Base-by-base conservation (phyloP, 1,139 yeast species). In the Candida glucosophila region DNA sequence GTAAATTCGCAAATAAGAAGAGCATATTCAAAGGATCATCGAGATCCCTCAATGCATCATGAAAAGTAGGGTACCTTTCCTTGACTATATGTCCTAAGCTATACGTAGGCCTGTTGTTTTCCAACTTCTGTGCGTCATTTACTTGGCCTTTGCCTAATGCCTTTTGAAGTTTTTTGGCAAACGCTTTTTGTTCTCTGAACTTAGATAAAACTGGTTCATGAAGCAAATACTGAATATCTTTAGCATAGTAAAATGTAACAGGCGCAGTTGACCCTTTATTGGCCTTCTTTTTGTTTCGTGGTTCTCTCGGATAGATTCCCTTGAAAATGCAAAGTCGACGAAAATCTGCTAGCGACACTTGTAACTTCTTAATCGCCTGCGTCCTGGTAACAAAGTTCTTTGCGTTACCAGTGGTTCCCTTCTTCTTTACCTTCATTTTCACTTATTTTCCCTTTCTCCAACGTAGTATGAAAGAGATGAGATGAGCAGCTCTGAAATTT, bases 251-350 rank as follows among this genome's bases (percentile, higher is more conserved):
- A 54, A 92, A 92, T 4, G 98, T 92, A 15, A 81, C 82, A 25
- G 95, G 95, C 12, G 94, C 94, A 9, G 96, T 85, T 13, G 95
- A 82, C 14, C 98, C 98, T 56, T 85, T 88, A 57, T 88, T 90
- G 34, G 97, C 96, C 69, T 85, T 88, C 75, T 82, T 86, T 63
- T 86, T 88, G 57, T 83, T 86, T 46, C 92, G 69, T 27, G 98
- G 97, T 52, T 90, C 98, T 52, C 99, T 73, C 30, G 99, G 99
- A 53, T 78, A 80, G 35, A 80, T 79, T 25, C 99, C 99, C 54
- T 90, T 90, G 71, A 90, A 85, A 51, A 90, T 90, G 69, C 98
- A 90, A 47, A 90, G 70, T 49, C 97, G 74, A 61, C 98, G 81
- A 73, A 90, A 90, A 58, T 90, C 98, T n/a, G 97, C 96, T 33